Base-by-base conservation (phyloP, 2,329 filamentous ascomycete genomes). In the Aureobasidium sp. region DNA sequence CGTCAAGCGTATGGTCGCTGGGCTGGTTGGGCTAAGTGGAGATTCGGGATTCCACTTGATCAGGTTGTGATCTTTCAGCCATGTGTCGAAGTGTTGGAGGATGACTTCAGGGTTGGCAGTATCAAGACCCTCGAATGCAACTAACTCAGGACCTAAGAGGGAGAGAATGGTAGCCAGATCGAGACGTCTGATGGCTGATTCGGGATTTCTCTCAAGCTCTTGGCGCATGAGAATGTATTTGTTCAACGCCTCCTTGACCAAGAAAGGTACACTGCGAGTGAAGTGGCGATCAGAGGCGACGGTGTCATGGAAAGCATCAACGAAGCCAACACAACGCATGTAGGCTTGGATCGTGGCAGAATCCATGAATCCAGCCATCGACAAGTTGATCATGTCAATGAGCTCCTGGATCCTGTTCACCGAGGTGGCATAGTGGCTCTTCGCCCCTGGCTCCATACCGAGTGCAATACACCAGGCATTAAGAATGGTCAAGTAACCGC, bases 401-500 rank as follows among this genome's bases (percentile, higher is more conserved):
- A 61, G n/a, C 12, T 47, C 32, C 3, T 5, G 13, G 10, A 57
- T 13, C 2, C 32, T 48, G 12, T 9, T 17, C 10, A 17, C 7
- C 9, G 36, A 44, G 15, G 41, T n/a, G 8, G 47, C 46, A 23
- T 29, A 17, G 46, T 48, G 29, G 6, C 8, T n/a, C 32, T 34
- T 13, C 2, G 23, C 26, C 3, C 58, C 39, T 15, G 48, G 58
- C 13, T 6, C 17, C 46, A 61, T 51, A 10, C 58, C 58, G 10
- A 61, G 36, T 8, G 58, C 58, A 10, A 61, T 2, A 46, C 46
- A 52, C 58, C 58, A 61, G 23, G 58, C 46, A 36, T 61, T 52
- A 17, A 61, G 26, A 12, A 61, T 44, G 46, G 48, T 52, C 29
- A 42, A 20, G n/a, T 51, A 52, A 9, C 58, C 58, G 27, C 58